Percentiles rank a stretch among this genome's conserved stretches.
Conservation (phyloP, 2,329 filamentous ascomycete genomes). For the Furcasterigmium furcatum region DNA sequence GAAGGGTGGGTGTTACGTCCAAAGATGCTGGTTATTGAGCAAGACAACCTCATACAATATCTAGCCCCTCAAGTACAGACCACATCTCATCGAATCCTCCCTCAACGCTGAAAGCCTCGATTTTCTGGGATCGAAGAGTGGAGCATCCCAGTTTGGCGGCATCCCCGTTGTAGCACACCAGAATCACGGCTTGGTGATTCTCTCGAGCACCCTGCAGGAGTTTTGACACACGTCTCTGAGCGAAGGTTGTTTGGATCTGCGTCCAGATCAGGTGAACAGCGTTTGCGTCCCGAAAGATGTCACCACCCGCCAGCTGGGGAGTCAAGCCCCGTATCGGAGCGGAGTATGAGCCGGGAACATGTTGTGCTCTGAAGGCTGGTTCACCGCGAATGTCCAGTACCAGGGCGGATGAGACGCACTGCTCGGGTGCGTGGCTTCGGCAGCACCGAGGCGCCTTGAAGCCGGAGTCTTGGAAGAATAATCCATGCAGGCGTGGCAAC, state of each 20-base stretch:
- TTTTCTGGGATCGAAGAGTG: neutral
- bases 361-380: slow-evolving; percentile 2
- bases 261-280: slow-evolving; percentile 6
- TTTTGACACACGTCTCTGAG: accelerated
- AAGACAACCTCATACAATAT: no score
- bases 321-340: neutral
- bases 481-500: no score
- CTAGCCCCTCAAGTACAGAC: no score
- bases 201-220: neutral
- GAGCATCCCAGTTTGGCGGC: slow-evolving; percentile 3
- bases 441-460: no score
- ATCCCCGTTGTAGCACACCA: slow-evolving; percentile 7
- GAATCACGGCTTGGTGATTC: neutral
- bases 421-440: neutral
- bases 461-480: no score
- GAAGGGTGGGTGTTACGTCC: no score
- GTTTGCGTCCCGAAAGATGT: slow-evolving; percentile 6
- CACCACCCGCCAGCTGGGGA: slow-evolving; percentile 1
- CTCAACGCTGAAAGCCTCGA: slow-evolving; percentile 4
- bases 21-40: no score
- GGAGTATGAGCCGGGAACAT: slow-evolving; percentile 5
- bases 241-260: neutral
- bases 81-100: slow-evolving; percentile 7
- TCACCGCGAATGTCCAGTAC: slow-evolving; percentile 26
- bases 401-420: slow-evolving; percentile 10